phyloP scores from a whole-genome alignment of 495 filamentous ascomycete species.

The Lindgomyces ingoldianus region DNA sequence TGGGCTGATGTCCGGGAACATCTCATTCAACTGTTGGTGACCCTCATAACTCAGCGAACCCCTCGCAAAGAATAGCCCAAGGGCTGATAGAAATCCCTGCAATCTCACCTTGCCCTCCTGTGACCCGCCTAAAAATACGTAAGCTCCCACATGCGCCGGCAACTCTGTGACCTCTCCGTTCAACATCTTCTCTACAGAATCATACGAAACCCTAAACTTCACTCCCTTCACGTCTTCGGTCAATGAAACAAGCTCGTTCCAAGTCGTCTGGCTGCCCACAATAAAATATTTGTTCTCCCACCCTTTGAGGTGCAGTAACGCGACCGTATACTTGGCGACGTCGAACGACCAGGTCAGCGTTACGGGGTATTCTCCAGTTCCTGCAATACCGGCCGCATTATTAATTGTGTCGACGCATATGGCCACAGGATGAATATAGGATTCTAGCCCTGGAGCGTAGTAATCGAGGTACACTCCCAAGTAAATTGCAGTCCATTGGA shows the following conservation, averaged over 20 bases:
- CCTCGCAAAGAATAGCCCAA: no score
- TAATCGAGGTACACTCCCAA: slow-evolving; percentile 19
- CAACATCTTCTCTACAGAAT: slow-evolving; percentile 18
- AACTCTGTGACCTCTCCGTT: slow-evolving; percentile 12
- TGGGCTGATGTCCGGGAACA: slow-evolving; percentile 16
- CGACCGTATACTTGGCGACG: slow-evolving; percentile 14
- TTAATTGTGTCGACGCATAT: slow-evolving; percentile 2
- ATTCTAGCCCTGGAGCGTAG: slow-evolving; percentile 1
- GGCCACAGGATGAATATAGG: background rate
- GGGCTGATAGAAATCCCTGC: background rate
- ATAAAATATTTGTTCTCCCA: slow-evolving; percentile 20
- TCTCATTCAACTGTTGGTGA: background rate
- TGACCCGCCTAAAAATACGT: background rate
- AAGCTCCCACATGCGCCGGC: background rate
- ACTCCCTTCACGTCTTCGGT: slow-evolving; percentile 10
- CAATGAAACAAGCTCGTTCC: slow-evolving; percentile 11
- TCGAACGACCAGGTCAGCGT: slow-evolving; percentile 9
- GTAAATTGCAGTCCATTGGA: slow-evolving; percentile 20
- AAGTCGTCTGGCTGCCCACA: slow-evolving; percentile 1
- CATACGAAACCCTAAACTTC: slow-evolving; percentile 20
- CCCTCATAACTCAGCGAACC: no score
- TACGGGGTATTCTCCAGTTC: slow-evolving; percentile 7
- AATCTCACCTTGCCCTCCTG: slow-evolving; percentile 1
- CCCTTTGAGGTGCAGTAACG: background rate
- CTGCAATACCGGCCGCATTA: slow-evolving; percentile 12